These are phyloP conservation scores for Debaryomyces tyrocola DNA, from an alignment of 805 yeast genomes.

Conservation along the genomic window DNA sequence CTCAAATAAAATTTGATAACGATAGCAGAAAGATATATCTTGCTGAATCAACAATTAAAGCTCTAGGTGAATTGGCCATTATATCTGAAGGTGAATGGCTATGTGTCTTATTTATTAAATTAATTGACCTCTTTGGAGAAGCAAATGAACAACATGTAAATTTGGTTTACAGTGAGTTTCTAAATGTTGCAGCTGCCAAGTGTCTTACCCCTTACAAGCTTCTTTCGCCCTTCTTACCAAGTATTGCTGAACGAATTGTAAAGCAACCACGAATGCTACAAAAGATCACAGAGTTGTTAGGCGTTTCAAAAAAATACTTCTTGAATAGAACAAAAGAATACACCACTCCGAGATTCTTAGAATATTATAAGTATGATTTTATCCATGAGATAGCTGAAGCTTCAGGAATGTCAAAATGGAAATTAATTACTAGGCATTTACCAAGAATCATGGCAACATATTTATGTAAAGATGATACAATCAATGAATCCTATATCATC, in stretches of 20 bases:
- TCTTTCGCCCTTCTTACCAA: conserved; percentile 75
- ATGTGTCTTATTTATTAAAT: conserved; percentile 61
- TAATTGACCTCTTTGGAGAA: conserved; percentile 68
- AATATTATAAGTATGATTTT: conserved; percentile 61
- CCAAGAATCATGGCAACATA: conserved; percentile 59
- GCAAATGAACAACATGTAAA: conserved; percentile 64
- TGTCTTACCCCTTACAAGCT: conserved; percentile 74
- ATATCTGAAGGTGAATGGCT: conserved; percentile 66
- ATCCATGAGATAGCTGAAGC: conserved; percentile 62
- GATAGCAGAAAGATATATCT: conserved; percentile 33
- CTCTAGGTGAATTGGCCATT: conserved; percentile 66
- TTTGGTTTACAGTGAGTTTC: conserved; percentile 64
- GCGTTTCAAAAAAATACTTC: conserved; percentile 60
- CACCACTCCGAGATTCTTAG: conserved; percentile 75
- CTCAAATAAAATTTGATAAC: conserved; percentile 37
- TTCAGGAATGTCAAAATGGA: conserved; percentile 42
- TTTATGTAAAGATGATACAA: conserved; percentile 48
- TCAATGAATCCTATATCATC: conserved; percentile 51
- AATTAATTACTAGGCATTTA: conserved; percentile 49
- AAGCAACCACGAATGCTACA: conserved; percentile 57
- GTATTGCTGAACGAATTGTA: conserved; percentile 63
- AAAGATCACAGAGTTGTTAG: conserved; percentile 64
- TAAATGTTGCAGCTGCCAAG: conserved; percentile 55
- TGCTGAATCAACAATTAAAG: conserved; percentile 57
- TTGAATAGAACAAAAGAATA: conserved; percentile 67